Base-by-base conservation (phyloP, 1,284 basidiomycete species). In the Leccinum holopus region DNA sequence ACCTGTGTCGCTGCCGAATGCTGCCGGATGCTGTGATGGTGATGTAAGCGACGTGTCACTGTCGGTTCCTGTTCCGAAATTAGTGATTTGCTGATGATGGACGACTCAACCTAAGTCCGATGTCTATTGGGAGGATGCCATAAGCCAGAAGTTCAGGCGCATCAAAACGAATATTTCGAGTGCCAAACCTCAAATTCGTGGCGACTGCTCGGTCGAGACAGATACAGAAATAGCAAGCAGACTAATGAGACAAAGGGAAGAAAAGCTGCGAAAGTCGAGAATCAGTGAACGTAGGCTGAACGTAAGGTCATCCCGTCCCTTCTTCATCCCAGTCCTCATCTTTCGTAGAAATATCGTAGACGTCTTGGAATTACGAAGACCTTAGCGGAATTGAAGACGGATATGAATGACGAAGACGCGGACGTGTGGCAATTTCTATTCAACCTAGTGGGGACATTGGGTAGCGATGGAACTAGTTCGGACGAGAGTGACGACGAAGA, bases 381-480 rank as follows among this genome's bases (percentile, higher is more conserved):
- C 5, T 2, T 58, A 21, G 52, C 8, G 5, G 21, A 54, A 32
- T 12, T 60, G 30, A 57, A 44, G 16, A 6, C 16, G 11, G 51
- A 54, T n/a, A 28, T 16, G 41, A 51, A 47, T 2, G 33, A 33
- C 5, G 5, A 61, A 1, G 56, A 58, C 18, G 14, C 41, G 8
- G 5, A 5, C 2, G 37, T 61, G 0, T 66, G 64, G 64, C 6
- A 14, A 9, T 66, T 62, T 35, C 33, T 66, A 10, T 47, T 9
- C 3, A 7, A 10, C 2, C 5, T 66, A 4, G n/a, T 66, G 2
- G 47, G 12, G 3, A 53, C 10, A 12, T 33, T 66, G 3, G 64
- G 59, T 9, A 65, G 53, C 25, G 49, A 66, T 63, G 61, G 64
- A 7, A 66, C 44, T 18, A 66, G 65, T 16, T 66, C 61, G 9